phyloP scores from a whole-genome alignment of 129 eudicot genomes.

The Centella asiatica region DNA sequence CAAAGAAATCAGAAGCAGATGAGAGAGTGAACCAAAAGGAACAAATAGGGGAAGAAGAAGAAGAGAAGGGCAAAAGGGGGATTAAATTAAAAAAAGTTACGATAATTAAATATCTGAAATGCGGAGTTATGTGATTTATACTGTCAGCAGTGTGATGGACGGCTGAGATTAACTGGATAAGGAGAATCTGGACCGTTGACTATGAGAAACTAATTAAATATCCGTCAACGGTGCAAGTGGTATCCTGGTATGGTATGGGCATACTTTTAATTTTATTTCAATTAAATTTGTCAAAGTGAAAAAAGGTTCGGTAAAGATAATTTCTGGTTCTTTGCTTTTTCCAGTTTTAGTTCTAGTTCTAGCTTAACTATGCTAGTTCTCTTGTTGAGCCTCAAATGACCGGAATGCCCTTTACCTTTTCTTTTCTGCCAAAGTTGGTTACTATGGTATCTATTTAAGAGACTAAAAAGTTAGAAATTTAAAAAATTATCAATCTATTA shows the following conservation, averaged over 20 bases:
- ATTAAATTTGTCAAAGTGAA: background rate
- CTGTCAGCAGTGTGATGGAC: slow-evolving; percentile 15
- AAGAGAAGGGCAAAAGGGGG: too few species aligned
- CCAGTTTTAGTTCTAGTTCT: slow-evolving; percentile 17
- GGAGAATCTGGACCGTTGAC: slow-evolving; percentile 15
- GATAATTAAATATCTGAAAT: too few species aligned
- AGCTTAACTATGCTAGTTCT: background rate
- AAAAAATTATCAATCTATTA: too few species aligned
- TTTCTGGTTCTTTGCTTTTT: slow-evolving; percentile 11
- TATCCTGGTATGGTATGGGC: background rate
- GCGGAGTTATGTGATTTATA: too few species aligned
- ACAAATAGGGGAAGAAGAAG: too few species aligned
- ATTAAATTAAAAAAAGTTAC: too few species aligned
- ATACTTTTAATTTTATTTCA: background rate
- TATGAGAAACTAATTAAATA: background rate
- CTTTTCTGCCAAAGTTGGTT: too few species aligned
- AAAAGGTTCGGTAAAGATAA: slow-evolving; percentile 17
- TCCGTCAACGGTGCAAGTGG: background rate
- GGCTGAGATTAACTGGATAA: background rate
- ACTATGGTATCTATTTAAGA: too few species aligned
- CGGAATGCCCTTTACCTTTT: background rate
- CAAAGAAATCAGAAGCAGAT: too few species aligned
- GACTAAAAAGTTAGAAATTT: too few species aligned
- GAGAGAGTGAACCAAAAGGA: too few species aligned
- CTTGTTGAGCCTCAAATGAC: background rate